phyloP scores from a whole-genome alignment of 192 early-diverging fungal species.

The Podila minutissima region DNA sequence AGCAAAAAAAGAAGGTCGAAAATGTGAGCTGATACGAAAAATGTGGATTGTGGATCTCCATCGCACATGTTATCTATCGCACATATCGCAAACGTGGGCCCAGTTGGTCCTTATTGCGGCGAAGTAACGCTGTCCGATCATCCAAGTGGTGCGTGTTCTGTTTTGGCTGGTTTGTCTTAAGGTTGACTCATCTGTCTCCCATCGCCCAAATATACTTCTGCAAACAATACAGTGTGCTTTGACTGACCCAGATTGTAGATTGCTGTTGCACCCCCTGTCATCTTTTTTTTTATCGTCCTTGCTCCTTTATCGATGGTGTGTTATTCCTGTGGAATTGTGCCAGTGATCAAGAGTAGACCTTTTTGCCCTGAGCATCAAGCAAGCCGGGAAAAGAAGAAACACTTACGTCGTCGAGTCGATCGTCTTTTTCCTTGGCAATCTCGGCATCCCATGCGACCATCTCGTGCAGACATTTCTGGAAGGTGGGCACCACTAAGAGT shows the following conservation, averaged over 20 bases:
- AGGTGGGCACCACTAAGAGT: slow-evolving; percentile 82
- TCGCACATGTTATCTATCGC: no score
- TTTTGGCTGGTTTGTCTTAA: background rate
- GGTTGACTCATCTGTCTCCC: background rate
- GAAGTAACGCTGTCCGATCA: no score
- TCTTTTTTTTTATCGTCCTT: background rate
- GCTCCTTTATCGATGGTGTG: background rate
- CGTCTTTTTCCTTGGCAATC: slow-evolving; percentile 84
- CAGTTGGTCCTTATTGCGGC: background rate
- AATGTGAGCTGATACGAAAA: background rate
- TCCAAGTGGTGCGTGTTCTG: no score
- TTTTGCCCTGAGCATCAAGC: background rate
- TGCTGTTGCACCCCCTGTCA: background rate
- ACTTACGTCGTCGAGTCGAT: slow-evolving; percentile 78
- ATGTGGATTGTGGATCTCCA: no score
- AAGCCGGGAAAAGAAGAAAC: background rate
- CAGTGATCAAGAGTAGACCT: background rate
- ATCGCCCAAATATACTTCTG: no score
- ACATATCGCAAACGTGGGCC: no score
- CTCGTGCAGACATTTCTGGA: slow-evolving; percentile 79
- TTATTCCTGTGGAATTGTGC: background rate
- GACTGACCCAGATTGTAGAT: no score
- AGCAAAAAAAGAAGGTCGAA: background rate
- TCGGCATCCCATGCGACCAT: slow-evolving; percentile 78
- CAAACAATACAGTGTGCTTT: no score